A percentile compares a stretch with the other conserved stretches of the same genome.
Conservation (phyloP, 352 stramenopile genomes). For the Phytopythium montanum region DNA sequence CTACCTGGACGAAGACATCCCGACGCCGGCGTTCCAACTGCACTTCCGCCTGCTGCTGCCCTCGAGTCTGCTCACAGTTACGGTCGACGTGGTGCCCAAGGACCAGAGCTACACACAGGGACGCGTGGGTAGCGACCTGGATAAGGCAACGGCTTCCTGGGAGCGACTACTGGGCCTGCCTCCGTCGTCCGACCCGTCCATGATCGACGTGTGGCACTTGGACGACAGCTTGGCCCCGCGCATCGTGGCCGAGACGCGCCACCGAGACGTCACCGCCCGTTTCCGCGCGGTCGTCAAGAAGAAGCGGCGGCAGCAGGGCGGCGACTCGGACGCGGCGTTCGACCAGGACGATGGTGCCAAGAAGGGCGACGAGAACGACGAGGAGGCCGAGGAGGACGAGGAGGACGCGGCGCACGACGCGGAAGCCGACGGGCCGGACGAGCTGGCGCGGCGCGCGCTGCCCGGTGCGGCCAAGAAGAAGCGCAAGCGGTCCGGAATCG, state of each 20-base stretch:
- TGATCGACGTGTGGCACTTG: conserved; percentile 76
- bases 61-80: conserved; percentile 42
- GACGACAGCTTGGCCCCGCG: conserved; percentile 48
- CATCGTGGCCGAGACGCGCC: conserved; percentile 60
- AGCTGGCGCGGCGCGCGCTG: conserved; percentile 25
- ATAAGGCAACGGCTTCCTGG: conserved; percentile 26
- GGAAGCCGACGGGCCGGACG: conserved; percentile 37
- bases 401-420: conserved; percentile 43
- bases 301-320: conserved; percentile 31
- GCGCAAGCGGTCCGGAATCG: conserved; percentile 38
- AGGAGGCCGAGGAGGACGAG: conserved; percentile 54
- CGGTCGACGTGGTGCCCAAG: conserved; percentile 38
- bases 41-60: conserved; percentile 44
- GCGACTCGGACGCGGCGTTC: conserved; percentile 32
- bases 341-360: conserved; percentile 39
- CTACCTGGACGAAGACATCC: conserved; percentile 53
- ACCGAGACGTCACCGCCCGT: conserved; percentile 49
- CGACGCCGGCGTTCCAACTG: conserved; percentile 38
- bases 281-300: conserved; percentile 47
- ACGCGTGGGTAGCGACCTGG: neutral
- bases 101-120: conserved; percentile 13
- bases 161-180: conserved; percentile 59
- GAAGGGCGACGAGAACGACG: conserved; percentile 48
- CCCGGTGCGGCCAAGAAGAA: conserved; percentile 35
- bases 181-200: conserved; percentile 41